These are phyloP conservation scores for Aspergillus proliferans DNA, from an alignment of 2,329 filamentous ascomycete genomes.

Conservation along the genomic window DNA sequence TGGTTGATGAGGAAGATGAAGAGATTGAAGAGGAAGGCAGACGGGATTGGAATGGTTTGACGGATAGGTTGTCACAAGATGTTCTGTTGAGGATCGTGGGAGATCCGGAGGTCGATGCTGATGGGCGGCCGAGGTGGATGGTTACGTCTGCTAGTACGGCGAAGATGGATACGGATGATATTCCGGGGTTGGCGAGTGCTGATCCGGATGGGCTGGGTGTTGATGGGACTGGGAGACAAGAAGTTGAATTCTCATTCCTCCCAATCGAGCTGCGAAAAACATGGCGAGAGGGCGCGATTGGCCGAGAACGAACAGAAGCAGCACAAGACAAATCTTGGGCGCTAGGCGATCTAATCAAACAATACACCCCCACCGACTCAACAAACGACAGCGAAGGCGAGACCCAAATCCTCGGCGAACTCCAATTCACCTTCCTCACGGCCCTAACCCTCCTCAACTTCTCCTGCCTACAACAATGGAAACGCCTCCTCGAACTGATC, in stretches of 20 bases:
- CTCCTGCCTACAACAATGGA: conserved; percentile 62
- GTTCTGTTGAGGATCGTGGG: conserved; percentile 49
- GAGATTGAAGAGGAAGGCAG: conserved; percentile 36
- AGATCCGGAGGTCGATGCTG: conserved; percentile 25
- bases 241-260: conserved; percentile 47
- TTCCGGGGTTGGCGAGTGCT: conserved; percentile 48
- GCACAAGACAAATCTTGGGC: conserved; percentile 60
- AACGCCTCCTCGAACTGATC: conserved; percentile 50
- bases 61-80: conserved; percentile 43
- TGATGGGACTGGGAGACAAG: conserved; percentile 2
- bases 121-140: conserved; percentile 45
- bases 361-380: conserved; percentile 24
- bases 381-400: conserved; percentile 27
- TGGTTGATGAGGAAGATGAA: conserved; percentile 16
- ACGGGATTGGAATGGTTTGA: conserved; percentile 50
- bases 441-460: conserved; percentile 59
- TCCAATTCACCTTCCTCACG: conserved; percentile 60
- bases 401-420: conserved; percentile 48
- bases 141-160: conserved; percentile 55
- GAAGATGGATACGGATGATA: conserved; percentile 51
- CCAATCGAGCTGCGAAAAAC: conserved; percentile 57
- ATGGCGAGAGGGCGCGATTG: conserved; percentile 56
- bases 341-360: conserved; percentile 47
- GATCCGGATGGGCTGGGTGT: conserved; percentile 8
- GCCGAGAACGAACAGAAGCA: conserved; percentile 56